A percentile compares a stretch with the other conserved stretches of the same genome.
These are phyloP conservation scores for Chrysosporium keratinophilum DNA, from an alignment of 2,329 filamentous ascomycete species.

Conservation along the genomic window DNA sequence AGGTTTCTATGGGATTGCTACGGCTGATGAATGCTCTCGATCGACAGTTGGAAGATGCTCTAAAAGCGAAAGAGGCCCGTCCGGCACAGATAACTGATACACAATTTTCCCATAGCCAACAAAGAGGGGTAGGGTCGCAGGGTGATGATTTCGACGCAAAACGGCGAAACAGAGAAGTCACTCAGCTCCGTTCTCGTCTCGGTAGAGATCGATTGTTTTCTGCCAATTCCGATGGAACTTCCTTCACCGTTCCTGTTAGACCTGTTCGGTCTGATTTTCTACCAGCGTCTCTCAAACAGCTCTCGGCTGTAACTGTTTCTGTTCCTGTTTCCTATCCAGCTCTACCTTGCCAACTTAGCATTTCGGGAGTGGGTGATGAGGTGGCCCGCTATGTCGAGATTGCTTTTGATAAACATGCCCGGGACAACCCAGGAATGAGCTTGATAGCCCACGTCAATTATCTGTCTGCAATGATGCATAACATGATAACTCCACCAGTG, in stretches of 20 bases:
- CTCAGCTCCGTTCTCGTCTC: slow-evolving; percentile 45
- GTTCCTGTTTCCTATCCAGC: slow-evolving; percentile 64
- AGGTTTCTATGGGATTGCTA: slow-evolving; percentile 48
- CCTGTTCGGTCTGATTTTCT: slow-evolving; percentile 52
- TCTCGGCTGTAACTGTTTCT: slow-evolving; percentile 57
- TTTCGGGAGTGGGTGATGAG: slow-evolving; percentile 52
- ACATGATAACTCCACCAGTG: slow-evolving; percentile 49
- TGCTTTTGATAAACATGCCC: slow-evolving; percentile 44
- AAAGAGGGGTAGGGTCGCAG: not conserved
- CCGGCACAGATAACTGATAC: not conserved
- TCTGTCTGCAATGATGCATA: slow-evolving; percentile 59
- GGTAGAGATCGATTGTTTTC: slow-evolving; percentile 56
- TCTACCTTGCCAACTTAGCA: slow-evolving; percentile 53
- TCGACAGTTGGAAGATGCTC: slow-evolving; percentile 43
- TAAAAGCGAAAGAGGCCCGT: not conserved
- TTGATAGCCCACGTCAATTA: slow-evolving; percentile 68
- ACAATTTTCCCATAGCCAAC: not conserved
- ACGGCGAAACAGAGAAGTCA: slow-evolving; percentile 13
- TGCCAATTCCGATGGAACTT: slow-evolving; percentile 58
- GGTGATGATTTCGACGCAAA: not conserved
- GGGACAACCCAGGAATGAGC: slow-evolving; percentile 45
- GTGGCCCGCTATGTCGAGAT: slow-evolving; percentile 55
- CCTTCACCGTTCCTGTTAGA: slow-evolving; percentile 61
- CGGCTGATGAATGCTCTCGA: slow-evolving; percentile 60
- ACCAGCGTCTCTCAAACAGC: slow-evolving; percentile 48